Percentiles rank a stretch among this genome's conserved stretches.
These are phyloP conservation scores for Taiozyma sp. DNA, from an alignment of 1,139 yeast genomes.

Conservation along the genomic window DNA sequence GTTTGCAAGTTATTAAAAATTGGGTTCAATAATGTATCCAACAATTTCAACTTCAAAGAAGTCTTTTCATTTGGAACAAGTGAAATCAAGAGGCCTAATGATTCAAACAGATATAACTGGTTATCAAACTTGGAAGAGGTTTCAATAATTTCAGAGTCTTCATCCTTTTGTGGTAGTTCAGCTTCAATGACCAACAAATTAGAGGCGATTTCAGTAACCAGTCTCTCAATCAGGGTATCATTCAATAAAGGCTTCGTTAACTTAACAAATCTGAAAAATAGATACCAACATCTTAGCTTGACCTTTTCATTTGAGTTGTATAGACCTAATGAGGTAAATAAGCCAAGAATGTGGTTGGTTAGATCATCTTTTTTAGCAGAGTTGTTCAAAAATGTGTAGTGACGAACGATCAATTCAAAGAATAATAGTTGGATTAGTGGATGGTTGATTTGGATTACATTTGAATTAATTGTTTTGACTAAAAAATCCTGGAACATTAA, in stretches of 20 bases:
- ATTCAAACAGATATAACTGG: conserved; percentile 80
- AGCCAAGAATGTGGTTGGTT: conserved; percentile 59
- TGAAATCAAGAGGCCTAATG: conserved; percentile 62
- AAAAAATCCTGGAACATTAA: conserved; percentile 48
- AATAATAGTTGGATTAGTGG: conserved; percentile 75
- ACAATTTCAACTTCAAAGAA: conserved; percentile 35
- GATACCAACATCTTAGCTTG: conserved; percentile 83
- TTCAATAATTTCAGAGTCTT: conserved; percentile 48
- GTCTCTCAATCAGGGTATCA: conserved; percentile 42
- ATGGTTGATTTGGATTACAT: conserved; percentile 51
- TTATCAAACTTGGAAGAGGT: conserved; percentile 63
- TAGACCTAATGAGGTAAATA: conserved; percentile 79
- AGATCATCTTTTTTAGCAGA: conserved; percentile 42
- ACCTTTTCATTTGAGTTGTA: conserved; percentile 70
- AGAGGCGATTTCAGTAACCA: conserved; percentile 38
- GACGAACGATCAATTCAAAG: conserved; percentile 82
- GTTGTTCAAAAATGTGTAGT: conserved; percentile 57
- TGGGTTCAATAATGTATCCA: conserved; percentile 70
- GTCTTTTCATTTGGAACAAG: conserved; percentile 34
- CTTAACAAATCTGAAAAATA: conserved; percentile 78
- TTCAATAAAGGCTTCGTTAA: conserved; percentile 63
- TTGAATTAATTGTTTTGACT: conserved; percentile 57
- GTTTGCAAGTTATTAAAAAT: conserved; percentile 68
- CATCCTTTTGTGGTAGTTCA: conserved; percentile 38
- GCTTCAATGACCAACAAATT: conserved; percentile 59